Percentiles rank a stretch among this genome's conserved stretches.
These are phyloP conservation scores for Carallia brachiata DNA, from an alignment of 345 rosid genomes.

Conservation along the genomic window DNA sequence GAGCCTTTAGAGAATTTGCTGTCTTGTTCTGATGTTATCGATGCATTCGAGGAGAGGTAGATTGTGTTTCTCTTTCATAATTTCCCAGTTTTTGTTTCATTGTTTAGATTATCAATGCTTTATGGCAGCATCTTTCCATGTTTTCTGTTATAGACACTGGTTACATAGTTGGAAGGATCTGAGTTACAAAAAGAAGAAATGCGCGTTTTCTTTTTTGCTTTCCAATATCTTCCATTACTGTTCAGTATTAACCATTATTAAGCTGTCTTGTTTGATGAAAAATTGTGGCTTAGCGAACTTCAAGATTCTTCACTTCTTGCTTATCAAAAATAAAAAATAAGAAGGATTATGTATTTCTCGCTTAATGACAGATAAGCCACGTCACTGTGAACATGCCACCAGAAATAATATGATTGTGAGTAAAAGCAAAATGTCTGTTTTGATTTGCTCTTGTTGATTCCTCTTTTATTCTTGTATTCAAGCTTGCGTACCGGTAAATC, in stretches of 20 bases:
- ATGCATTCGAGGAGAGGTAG: slow-evolving; percentile 91
- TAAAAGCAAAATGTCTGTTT: too few relatives aligned
- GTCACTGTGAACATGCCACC: too few relatives aligned
- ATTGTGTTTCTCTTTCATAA: slow-evolving; percentile 2
- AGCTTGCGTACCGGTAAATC: slow-evolving; percentile 75
- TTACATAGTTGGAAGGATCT: slow-evolving; percentile 2
- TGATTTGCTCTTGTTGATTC: neutral
- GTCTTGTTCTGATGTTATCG: slow-evolving; percentile 90
- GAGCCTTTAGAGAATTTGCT: slow-evolving; percentile 93
- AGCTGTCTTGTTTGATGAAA: too few relatives aligned
- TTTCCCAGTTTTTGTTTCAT: neutral
- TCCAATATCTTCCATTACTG: too few relatives aligned
- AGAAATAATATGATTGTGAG: too few relatives aligned
- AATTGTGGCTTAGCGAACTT: neutral
- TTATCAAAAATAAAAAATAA: too few relatives aligned
- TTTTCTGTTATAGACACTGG: neutral
- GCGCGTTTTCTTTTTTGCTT: too few relatives aligned
- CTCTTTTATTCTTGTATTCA: neutral
- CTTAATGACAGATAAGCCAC: neutral
- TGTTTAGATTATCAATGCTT: neutral
- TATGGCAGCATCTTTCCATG: neutral
- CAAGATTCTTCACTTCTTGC: neutral
- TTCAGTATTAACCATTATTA: too few relatives aligned
- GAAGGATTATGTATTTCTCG: too few relatives aligned
- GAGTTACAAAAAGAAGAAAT: neutral